Conservation (phyloP, 768 basidiomycete species). For the Boletus insuetus region DNA sequence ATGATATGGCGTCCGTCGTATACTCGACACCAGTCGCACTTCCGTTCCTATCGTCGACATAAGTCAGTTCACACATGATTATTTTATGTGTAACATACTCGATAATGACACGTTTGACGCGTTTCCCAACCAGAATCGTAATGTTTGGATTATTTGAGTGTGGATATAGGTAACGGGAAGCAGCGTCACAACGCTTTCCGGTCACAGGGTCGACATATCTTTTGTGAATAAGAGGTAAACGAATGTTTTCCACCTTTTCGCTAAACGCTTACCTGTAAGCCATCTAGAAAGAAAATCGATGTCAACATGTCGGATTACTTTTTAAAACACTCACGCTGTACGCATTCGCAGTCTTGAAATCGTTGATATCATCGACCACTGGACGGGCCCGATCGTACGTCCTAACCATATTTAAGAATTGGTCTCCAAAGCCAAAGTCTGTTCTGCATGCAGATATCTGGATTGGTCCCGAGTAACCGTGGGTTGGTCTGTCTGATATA, state of each 20-base stretch:
- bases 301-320: too few species aligned
- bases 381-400: slow-evolving; percentile 48
- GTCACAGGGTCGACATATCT: slow-evolving; percentile 2
- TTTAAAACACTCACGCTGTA: slow-evolving; percentile 21
- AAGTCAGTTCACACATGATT: background rate
- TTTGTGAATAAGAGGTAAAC: background rate
- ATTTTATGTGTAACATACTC: background rate
- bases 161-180: slow-evolving; percentile 1
- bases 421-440: slow-evolving; percentile 24
- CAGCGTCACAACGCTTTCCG: slow-evolving; percentile 3
- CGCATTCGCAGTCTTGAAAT: slow-evolving; percentile 31
- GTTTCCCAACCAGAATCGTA: background rate
- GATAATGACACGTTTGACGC: slow-evolving; percentile 4
- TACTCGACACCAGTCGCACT: slow-evolving; percentile 5
- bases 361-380: slow-evolving; percentile 46
- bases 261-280: slow-evolving; percentile 13
- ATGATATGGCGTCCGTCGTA: background rate
- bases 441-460: slow-evolving; percentile 15
- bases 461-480: slow-evolving; percentile 37
- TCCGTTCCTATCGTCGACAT: background rate
- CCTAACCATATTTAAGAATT: slow-evolving; percentile 46
- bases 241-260: background rate
- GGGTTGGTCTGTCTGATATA: slow-evolving; percentile 29
- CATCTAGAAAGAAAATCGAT: slow-evolving; percentile 3
- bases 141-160: background rate